A percentile compares a stretch with the other conserved stretches of the same genome.
phyloP scores from a whole-genome alignment of 2,329 filamentous ascomycete genomes.

The Colletotrichum melonis region DNA sequence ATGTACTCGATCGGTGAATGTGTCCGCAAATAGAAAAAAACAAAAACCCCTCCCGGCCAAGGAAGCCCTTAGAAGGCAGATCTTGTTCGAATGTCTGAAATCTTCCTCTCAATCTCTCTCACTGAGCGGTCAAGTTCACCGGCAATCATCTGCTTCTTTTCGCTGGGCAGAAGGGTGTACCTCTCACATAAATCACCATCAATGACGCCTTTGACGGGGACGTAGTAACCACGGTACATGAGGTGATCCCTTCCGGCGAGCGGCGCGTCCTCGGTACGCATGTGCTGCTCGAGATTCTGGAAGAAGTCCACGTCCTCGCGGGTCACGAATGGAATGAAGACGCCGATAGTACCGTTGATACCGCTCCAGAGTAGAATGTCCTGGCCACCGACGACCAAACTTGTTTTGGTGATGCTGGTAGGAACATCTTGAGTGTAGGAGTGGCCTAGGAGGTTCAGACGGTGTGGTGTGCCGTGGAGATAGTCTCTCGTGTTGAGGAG shows the following conservation, averaged over 20 bases:
- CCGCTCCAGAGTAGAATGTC: conserved; percentile 95
- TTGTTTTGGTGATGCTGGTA: conserved; percentile 88
- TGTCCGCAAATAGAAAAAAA: neutral
- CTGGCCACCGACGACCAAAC: conserved; percentile 89
- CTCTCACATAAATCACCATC: conserved; percentile 97
- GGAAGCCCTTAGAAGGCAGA: conserved; percentile 62
- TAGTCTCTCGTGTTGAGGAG: conserved; percentile 92
- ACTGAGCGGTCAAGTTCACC: conserved; percentile 91
- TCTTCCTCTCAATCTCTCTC: conserved; percentile 94
- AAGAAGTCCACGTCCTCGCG: conserved; percentile 98
- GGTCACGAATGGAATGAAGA: conserved; percentile 90
- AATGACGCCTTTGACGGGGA: conserved; percentile 94
- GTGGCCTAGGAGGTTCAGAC: conserved; percentile 86
- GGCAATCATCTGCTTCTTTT: conserved; percentile 96
- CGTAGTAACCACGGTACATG: conserved; percentile 95
- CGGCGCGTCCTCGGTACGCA: conserved; percentile 87
- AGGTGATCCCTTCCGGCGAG: conserved; percentile 93
- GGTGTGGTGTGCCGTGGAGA: conserved; percentile 87
- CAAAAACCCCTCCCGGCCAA: neutral
- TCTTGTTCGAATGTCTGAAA: conserved; percentile 75
- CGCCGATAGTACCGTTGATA: conserved; percentile 92
- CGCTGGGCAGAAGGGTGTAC: conserved; percentile 83
- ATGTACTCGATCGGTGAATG: neutral
- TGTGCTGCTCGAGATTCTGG: conserved; percentile 89
- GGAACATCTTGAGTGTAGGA: conserved; percentile 94